Conservation (phyloP, 257 asterid species). For the Gentiana dahurica region DNA sequence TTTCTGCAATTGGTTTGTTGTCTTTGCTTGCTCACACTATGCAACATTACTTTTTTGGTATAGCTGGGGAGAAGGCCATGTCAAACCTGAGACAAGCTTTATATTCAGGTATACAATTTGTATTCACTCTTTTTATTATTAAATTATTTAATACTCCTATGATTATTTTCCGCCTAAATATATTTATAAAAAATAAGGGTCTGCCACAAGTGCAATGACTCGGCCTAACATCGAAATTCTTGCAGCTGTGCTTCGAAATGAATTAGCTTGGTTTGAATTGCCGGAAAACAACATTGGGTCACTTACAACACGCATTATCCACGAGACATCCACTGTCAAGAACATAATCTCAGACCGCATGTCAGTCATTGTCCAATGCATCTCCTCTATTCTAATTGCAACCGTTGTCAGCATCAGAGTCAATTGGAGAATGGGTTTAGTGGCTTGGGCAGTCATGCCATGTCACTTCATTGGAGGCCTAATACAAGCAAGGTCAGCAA, state of each 20-base stretch:
- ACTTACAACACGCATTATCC: constrained; percentile 53
- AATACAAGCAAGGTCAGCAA: constrained; percentile 82
- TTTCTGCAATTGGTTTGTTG: constrained; percentile 51
- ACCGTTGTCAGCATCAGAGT: constrained; percentile 62
- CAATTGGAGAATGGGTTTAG: constrained; percentile 75
- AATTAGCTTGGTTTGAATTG: constrained; percentile 73
- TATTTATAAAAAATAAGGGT: not conserved
- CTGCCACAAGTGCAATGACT: not conserved
- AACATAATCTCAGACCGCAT: constrained; percentile 67
- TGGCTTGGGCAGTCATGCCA: constrained; percentile 91
- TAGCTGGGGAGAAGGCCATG: constrained; percentile 72
- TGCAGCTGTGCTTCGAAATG: constrained; percentile 61
- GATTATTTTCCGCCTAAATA: too few species aligned
- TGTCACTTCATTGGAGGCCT: constrained; percentile 84
- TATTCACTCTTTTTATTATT: constrained; percentile 1
- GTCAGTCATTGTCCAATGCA: constrained; percentile 79
- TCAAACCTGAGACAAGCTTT: constrained; percentile 53
- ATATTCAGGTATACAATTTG: constrained; percentile 43
- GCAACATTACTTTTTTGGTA: constrained; percentile 70
- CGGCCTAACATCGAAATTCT: not conserved
- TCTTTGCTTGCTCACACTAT: constrained; percentile 64
- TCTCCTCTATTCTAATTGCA: constrained; percentile 70
- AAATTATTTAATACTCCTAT: too few species aligned
- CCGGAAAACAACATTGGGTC: constrained; percentile 60
- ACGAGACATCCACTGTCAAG: constrained; percentile 69